Base-by-base conservation (phyloP, 768 basidiomycete genomes). In the Tubosaeta sp. region DNA sequence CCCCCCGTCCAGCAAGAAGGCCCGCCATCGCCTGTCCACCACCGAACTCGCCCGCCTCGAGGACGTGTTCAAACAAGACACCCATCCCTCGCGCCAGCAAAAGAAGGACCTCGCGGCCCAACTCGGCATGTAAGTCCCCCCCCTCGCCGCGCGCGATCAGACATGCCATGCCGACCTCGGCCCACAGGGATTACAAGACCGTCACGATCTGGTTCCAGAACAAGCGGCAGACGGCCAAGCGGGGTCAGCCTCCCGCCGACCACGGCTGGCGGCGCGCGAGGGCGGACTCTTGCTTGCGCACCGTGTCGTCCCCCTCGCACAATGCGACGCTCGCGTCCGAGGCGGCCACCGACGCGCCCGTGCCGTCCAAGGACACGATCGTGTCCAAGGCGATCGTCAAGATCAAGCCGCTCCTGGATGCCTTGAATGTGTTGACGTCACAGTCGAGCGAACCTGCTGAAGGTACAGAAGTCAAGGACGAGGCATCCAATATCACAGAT, bases 191-290 rank as follows among this genome's bases (percentile, higher is more conserved):
- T 34, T 62, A 74, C 62, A 78, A 76, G 65, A 71, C 75, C 11
- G 57, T 77, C 54, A 77, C 85, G n/a, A 84, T 88, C 37, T 90
- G 87, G 87, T 88, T 88, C 65, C 87, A 90, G 69, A 90, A 90
- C 66, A 87, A 83, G 68, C 83, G 87, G 14, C 85, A 88, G 61
- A 83, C 68, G 33, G 51, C 71, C 44, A 76, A 75, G 52, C 64
- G 66, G 25, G 53, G 56, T 6, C 37, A 7, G 37, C 29, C 29
- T 29, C 22, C 22, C 22, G 22, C 22, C 0, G 44, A 56, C 58
- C 11, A 12, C 9, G 33, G 5, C 37, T 3, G 19, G n/a, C 52
- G 26, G 27, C 59, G 44, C 26, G 4, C 52, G 32, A 53, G 43
- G 31, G 27, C 50, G 8, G 61, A 62, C 29, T 66, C 69, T n/a